Percentiles rank a stretch among this genome's conserved stretches.
phyloP scores from a whole-genome alignment of 2,329 filamentous ascomycete genomes.

The Trichoderma asperellum region DNA sequence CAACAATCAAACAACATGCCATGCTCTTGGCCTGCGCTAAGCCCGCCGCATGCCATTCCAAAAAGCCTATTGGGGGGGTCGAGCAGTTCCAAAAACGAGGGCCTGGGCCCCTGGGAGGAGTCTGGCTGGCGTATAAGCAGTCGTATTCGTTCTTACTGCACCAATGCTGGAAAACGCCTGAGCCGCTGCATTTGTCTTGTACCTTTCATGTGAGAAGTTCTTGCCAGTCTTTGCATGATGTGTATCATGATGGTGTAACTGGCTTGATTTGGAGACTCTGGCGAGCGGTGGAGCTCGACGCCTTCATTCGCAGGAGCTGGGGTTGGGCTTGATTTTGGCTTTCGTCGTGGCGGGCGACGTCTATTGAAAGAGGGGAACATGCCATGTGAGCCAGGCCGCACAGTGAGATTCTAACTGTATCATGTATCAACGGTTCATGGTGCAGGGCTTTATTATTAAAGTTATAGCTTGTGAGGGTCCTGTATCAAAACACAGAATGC shows the following conservation, averaged over 20 bases:
- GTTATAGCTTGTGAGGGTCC: neutral
- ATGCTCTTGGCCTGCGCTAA: neutral
- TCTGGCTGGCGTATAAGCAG: neutral
- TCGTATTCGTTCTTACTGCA: neutral
- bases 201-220: neutral
- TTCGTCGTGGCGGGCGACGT: neutral
- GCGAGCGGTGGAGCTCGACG: neutral
- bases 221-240: neutral
- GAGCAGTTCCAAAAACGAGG: neutral
- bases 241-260: slow-evolving; percentile 21
- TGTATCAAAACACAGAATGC: neutral
- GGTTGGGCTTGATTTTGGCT: neutral
- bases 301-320: slow-evolving; percentile 11
- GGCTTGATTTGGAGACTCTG: slow-evolving; percentile 7
- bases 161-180: neutral
- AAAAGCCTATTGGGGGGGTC: neutral
- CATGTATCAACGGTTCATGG: neutral
- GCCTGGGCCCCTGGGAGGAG: neutral
- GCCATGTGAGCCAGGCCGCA: neutral
- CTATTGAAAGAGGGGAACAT: neutral
- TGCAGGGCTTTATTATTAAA: neutral
- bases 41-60: neutral
- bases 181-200: neutral
- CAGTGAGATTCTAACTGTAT: neutral
- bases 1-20: neutral